phyloP scores from a whole-genome alignment of 2,329 filamentous ascomycete species.

The Phialocephala sp. region DNA sequence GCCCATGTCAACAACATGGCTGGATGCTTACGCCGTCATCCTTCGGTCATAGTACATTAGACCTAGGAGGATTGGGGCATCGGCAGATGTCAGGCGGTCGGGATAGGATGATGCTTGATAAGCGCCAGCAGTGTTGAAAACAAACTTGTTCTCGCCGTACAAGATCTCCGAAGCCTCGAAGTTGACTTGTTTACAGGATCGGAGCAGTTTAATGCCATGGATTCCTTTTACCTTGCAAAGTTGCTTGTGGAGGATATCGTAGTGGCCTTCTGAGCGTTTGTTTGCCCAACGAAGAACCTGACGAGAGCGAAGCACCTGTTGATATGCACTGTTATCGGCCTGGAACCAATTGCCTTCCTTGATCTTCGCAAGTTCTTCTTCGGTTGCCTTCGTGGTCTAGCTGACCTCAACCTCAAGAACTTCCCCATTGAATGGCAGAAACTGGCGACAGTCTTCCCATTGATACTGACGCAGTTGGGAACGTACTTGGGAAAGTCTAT shows the following conservation, averaged over 20 bases:
- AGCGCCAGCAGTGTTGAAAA: background rate
- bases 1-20: background rate
- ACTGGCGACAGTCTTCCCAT: no score
- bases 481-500: no score
- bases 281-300: background rate
- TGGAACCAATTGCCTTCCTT: background rate
- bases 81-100: background rate
- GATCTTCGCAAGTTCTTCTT: background rate
- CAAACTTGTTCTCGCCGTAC: background rate
- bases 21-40: background rate
- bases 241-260: background rate
- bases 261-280: background rate
- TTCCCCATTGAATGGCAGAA: no score
- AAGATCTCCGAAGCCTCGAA: background rate
- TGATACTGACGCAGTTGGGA: no score
- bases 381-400: background rate
- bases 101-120: background rate
- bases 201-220: background rate
- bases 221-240: background rate
- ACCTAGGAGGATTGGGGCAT: background rate
- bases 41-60: background rate
- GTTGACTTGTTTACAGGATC: background rate
- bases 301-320: background rate
- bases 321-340: background rate
- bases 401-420: background rate